Percentiles rank a stretch among this genome's conserved stretches.
Evolutionary conservation across 2,329 filamentous ascomycete genomes (phyloP).

Genomic region (Sporothrix schenckii): DNA sequence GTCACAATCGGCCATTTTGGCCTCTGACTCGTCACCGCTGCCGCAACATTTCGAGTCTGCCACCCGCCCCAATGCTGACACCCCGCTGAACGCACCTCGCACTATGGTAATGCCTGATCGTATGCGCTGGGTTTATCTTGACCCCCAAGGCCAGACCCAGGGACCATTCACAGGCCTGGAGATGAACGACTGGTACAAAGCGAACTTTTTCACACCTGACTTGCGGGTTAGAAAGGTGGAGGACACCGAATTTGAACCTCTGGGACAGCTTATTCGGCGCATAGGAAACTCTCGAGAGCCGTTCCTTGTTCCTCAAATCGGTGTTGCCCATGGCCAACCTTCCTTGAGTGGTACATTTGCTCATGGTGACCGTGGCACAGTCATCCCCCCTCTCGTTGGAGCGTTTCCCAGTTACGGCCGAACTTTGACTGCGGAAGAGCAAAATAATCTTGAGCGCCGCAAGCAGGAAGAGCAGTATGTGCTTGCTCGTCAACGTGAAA

Average conservation of each 20-base stretch:
- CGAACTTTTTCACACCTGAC: slow-evolving; percentile 94
- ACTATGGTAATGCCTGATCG: slow-evolving; percentile 99
- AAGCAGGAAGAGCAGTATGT: slow-evolving; percentile 98
- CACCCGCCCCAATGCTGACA: slow-evolving; percentile 54
- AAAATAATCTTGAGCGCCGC: slow-evolving; percentile 91
- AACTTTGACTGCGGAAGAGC: slow-evolving; percentile 94
- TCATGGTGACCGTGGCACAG: slow-evolving; percentile 58
- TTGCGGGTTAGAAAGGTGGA: slow-evolving; percentile 93
- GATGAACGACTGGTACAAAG: slow-evolving; percentile 99
- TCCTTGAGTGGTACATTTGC: slow-evolving; percentile 54
- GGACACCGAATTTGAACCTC: slow-evolving; percentile 88
- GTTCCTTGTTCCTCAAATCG: slow-evolving; percentile 96
- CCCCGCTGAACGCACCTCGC: slow-evolving; percentile 62
- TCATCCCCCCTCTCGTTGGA: slow-evolving; percentile 85
- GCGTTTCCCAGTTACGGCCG: slow-evolving; percentile 96
- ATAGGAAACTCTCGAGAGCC: slow-evolving; percentile 98
- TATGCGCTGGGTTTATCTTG: slow-evolving; percentile 98
- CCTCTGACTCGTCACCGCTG: slow-evolving; percentile 30
- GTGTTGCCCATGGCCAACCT: slow-evolving; percentile 84
- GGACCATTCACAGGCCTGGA: slow-evolving; percentile 95
- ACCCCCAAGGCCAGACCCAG: slow-evolving; percentile 88
- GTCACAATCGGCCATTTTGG: slow-evolving; percentile 40
- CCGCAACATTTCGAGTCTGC: slow-evolving; percentile 37
- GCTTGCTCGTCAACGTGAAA: slow-evolving; percentile 94
- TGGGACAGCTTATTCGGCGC: slow-evolving; percentile 89